phyloP scores from a whole-genome alignment of 1,139 yeast genomes.

The Nakaseomyces glabratus region DNA sequence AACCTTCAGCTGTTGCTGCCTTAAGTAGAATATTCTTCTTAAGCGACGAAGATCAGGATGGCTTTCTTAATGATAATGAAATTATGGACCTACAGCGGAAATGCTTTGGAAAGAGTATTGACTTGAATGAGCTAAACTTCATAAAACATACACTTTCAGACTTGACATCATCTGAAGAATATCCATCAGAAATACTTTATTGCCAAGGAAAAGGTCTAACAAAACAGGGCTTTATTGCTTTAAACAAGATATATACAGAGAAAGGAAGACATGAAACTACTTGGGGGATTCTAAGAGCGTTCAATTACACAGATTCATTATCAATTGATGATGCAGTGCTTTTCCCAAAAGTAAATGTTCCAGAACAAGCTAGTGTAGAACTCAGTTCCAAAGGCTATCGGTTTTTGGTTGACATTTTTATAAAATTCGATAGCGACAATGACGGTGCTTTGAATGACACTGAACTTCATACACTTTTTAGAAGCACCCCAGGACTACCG shows the following conservation, averaged over 20 bases:
- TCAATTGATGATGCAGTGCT: constrained; percentile 72
- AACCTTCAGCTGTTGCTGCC: constrained; percentile 69
- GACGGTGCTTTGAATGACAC: constrained; percentile 83
- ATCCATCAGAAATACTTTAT: constrained; percentile 13
- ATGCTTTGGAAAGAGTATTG: constrained; percentile 60
- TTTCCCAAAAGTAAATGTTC: constrained; percentile 71
- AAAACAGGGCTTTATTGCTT: constrained; percentile 61
- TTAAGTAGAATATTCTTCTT: constrained; percentile 72
- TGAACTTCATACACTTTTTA: constrained; percentile 61
- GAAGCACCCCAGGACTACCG: constrained; percentile 91
- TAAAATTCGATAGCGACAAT: constrained; percentile 82
- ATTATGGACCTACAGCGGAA: constrained; percentile 58
- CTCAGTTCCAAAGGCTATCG: constrained; percentile 89
- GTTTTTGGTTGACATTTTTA: constrained; percentile 79
- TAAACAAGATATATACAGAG: constrained; percentile 78
- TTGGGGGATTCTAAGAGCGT: constrained; percentile 85
- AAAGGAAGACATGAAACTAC: constrained; percentile 91
- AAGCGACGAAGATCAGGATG: constrained; percentile 87
- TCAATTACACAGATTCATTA: constrained; percentile 83
- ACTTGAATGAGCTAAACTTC: constrained; percentile 42
- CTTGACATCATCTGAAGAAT: constrained; percentile 16
- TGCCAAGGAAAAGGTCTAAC: constrained; percentile 49
- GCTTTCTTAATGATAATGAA: constrained; percentile 61
- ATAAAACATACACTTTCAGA: constrained; percentile 36
- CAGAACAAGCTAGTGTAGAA: constrained; percentile 74